A percentile compares a stretch with the other conserved stretches of the same genome.
phyloP scores from a whole-genome alignment of 176 grass and related monocot species.

The Triticum urartu region DNA sequence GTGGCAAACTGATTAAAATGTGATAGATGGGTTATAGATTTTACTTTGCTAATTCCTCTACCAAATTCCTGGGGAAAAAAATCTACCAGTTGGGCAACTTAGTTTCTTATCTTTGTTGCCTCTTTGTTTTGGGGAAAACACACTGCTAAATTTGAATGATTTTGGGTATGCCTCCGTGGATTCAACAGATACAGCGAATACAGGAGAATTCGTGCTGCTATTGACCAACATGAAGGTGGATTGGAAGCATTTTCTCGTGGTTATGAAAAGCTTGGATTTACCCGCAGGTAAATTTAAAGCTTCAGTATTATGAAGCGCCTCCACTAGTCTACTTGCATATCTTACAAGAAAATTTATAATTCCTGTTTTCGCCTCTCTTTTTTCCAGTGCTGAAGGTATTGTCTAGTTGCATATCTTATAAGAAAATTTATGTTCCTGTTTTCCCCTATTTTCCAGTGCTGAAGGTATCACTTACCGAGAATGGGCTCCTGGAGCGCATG shows the following conservation, averaged over 20 bases:
- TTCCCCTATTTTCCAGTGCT: conserved; percentile 38
- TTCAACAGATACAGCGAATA: conserved; percentile 85
- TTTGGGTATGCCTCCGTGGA: conserved; percentile 25
- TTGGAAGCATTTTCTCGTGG: conserved; percentile 96
- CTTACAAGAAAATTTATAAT: conserved; percentile 14
- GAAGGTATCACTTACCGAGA: conserved; percentile 91
- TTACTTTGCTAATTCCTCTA: not conserved
- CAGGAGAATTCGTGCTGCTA: conserved; percentile 67
- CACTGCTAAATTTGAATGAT: not conserved
- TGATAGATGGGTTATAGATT: not conserved
- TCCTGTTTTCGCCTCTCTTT: not conserved
- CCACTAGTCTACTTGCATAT: not conserved
- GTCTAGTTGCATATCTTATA: not conserved
- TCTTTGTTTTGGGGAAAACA: conserved; percentile 1
- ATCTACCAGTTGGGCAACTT: not conserved
- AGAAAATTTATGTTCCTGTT: conserved; percentile 10
- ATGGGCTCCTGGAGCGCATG: conserved; percentile 93
- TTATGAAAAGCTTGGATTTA: conserved; percentile 92
- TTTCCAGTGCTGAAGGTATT: not conserved
- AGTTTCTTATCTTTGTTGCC: conserved; percentile 14
- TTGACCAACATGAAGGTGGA: conserved; percentile 93
- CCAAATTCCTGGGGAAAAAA: not conserved
- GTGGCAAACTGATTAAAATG: conserved; percentile 19
- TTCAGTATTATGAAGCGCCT: not conserved
- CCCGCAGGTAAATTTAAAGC: conserved; percentile 53